Percentiles rank a stretch among this genome's conserved stretches.
These are phyloP conservation scores for Hypoxylon perforatum DNA, from an alignment of 495 filamentous ascomycete species.

Conservation along the genomic window DNA sequence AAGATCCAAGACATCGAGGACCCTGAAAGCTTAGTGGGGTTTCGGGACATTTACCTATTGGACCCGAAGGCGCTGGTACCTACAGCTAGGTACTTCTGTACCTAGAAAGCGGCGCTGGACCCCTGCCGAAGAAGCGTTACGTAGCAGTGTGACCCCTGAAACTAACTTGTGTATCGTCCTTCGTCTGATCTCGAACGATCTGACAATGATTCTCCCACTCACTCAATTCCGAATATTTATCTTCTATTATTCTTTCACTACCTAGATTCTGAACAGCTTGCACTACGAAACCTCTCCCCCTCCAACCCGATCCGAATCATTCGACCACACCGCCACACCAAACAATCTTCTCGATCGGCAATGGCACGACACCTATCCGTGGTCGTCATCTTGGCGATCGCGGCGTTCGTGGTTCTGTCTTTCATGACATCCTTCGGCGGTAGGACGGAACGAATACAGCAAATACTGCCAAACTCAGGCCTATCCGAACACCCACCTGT, in stretches of 20 bases:
- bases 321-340: background rate
- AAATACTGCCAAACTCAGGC: conserved; percentile 22
- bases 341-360: background rate
- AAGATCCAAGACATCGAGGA: no score
- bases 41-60: conserved; percentile 2
- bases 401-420: conserved; percentile 42
- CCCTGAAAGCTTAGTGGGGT: no score
- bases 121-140: background rate
- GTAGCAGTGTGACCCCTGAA: conserved; percentile 14
- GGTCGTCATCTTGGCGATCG: conserved; percentile 44
- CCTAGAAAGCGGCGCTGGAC: background rate
- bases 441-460: conserved; percentile 31
- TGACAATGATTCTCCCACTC: conserved; percentile 21
- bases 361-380: conserved; percentile 47
- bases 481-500: conserved; percentile 18
- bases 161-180: conserved; percentile 20
- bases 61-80: background rate
- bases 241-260: background rate
- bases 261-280: background rate
- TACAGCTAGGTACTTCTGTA: no score
- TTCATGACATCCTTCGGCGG: conserved; percentile 43
- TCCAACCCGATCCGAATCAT: background rate
- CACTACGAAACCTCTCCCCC: no score
- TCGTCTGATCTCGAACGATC: conserved; percentile 21
- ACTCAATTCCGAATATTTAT: background rate